Conservation (phyloP, 2,329 filamentous ascomycete species). For the Fusarium redolens region DNA sequence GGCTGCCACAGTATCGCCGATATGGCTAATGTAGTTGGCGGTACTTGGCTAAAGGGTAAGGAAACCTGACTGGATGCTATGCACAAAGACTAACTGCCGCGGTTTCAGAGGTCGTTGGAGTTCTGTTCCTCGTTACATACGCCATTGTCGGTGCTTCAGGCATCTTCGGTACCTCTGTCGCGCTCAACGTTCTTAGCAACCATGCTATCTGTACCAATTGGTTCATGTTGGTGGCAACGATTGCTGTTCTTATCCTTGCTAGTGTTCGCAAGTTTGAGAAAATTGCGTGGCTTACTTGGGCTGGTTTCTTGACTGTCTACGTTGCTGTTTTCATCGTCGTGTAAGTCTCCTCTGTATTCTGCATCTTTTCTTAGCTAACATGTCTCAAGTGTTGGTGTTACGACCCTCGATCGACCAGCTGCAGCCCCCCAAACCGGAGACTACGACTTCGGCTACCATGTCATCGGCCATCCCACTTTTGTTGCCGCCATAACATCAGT, state of each 20-base stretch:
- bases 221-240: conserved; percentile 65
- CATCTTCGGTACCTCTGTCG: conserved; percentile 69
- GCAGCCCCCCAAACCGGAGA: conserved; percentile 65
- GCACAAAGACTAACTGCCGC: neutral
- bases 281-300: conserved; percentile 62
- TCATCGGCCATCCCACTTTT: conserved; percentile 64
- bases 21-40: conserved; percentile 68
- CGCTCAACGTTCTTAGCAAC: conserved; percentile 68
- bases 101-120: conserved; percentile 60
- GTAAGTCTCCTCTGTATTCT: neutral
- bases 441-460: conserved; percentile 65
- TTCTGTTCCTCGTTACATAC: conserved; percentile 68
- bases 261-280: conserved; percentile 58
- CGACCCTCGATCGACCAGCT: conserved; percentile 63
- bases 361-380: neutral
- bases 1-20: conserved; percentile 51
- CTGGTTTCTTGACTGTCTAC: conserved; percentile 64
- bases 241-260: conserved; percentile 61
- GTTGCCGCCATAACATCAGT: conserved; percentile 63
- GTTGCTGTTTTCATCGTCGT: conserved; percentile 67
- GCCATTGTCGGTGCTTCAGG: conserved; percentile 66
- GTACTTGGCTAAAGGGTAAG: conserved; percentile 54
- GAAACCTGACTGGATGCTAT: fast-evolving
- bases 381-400: conserved; percentile 49
- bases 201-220: conserved; percentile 70